Evolutionary conservation across 2,329 filamentous ascomycete species (phyloP).

Genomic region (Alternaria consortialis): DNA sequence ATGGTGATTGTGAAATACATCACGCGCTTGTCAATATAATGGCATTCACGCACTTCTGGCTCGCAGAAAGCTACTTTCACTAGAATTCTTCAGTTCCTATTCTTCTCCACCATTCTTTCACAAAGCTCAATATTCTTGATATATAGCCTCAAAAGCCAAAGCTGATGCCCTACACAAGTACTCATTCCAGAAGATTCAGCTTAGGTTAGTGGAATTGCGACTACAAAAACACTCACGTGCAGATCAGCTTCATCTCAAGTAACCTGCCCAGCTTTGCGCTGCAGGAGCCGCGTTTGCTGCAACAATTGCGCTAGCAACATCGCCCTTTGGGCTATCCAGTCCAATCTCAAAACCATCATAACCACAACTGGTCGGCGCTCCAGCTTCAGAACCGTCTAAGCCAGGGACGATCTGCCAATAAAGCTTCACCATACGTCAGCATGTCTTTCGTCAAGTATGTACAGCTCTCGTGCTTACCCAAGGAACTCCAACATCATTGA

Average conservation of each 20-base stretch:
- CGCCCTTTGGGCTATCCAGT: constrained; percentile 1
- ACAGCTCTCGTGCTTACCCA: neutral
- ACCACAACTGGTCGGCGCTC: neutral
- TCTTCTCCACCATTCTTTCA: neutral
- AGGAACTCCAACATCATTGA: constrained; percentile 4
- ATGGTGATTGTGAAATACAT: neutral
- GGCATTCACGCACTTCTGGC: neutral
- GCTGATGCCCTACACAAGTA: too few relatives aligned
- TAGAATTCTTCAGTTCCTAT: neutral
- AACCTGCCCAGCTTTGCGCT: constrained; percentile 5
- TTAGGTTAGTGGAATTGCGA: neutral
- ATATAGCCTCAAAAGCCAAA: too few relatives aligned
- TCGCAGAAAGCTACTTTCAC: neutral
- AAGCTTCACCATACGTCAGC: neutral
- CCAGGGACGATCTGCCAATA: constrained; percentile 2
- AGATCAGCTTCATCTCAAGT: neutral
- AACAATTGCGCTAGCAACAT: constrained; percentile 4
- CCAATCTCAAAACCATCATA: constrained; percentile 7
- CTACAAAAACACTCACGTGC: neutral
- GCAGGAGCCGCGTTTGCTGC: constrained; percentile 1
- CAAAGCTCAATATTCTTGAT: too few relatives aligned
- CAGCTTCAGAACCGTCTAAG: neutral
- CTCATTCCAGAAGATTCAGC: too few relatives aligned
- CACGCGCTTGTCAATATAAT: neutral
- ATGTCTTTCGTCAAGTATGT: too few relatives aligned